Conservation (phyloP, 2,329 filamentous ascomycete genomes). For the Didymosphaeria variabile region DNA sequence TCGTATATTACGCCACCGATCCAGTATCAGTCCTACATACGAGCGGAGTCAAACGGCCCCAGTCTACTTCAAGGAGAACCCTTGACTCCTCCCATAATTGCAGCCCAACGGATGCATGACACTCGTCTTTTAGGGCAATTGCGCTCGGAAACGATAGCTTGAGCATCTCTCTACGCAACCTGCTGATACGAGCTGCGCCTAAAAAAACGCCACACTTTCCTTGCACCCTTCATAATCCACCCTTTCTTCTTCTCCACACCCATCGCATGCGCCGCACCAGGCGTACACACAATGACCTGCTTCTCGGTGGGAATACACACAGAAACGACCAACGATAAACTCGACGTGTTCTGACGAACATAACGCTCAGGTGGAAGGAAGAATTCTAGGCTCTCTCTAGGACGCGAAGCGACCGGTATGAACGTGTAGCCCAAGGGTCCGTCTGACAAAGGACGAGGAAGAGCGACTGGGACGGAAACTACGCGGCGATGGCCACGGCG, state of each 20-base stretch:
- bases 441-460: constrained; percentile 3
- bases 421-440: constrained; percentile 7
- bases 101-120: no score
- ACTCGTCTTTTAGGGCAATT: no score
- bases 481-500: neutral
- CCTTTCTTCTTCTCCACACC: neutral
- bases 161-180: neutral
- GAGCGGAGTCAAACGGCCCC: no score
- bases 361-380: constrained; percentile 2
- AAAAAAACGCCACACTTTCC: neutral
- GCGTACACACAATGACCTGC: constrained; percentile 6
- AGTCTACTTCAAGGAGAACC: no score
- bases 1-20: no score
- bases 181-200: neutral
- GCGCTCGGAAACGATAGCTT: no score
- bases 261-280: constrained; percentile 5
- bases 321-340: neutral
- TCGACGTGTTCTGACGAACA: neutral
- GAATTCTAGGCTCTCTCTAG: constrained; percentile 1
- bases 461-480: neutral
- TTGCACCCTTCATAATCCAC: neutral
- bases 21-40: no score
- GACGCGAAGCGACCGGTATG: neutral
- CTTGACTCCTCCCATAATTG: no score
- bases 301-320: neutral